Conservation (phyloP, 768 basidiomycete genomes). For the Russula emetica region DNA sequence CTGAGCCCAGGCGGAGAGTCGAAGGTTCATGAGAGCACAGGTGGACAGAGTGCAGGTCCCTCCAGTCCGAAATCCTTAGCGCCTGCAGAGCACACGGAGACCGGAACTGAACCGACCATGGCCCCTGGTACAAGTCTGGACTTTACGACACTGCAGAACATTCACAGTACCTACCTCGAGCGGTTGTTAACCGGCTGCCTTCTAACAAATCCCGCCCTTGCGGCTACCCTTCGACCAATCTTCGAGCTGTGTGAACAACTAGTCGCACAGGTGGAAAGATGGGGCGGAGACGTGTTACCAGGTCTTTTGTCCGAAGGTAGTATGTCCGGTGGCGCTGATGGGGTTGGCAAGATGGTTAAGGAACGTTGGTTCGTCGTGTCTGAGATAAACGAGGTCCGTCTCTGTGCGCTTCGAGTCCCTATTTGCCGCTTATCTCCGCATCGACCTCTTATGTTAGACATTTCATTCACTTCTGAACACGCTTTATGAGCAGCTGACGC, state of each 20-base stretch:
- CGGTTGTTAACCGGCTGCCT: slow-evolving; percentile 76
- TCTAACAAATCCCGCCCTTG: slow-evolving; percentile 59
- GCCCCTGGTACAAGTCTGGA: slow-evolving; percentile 50
- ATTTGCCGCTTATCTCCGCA: slow-evolving; percentile 25
- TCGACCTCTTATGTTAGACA: slow-evolving; percentile 41
- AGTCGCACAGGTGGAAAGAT: slow-evolving; percentile 83
- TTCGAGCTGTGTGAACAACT: slow-evolving; percentile 83
- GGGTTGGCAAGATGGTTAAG: slow-evolving; percentile 67
- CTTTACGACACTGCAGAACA: slow-evolving; percentile 78
- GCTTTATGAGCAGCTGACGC: slow-evolving; percentile 78
- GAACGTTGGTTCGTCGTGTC: slow-evolving; percentile 64
- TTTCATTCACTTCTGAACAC: slow-evolving; percentile 61
- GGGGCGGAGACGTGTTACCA: slow-evolving; percentile 89
- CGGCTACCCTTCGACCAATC: slow-evolving; percentile 61
- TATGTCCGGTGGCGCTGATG: slow-evolving; percentile 49
- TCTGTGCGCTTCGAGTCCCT: not conserved
- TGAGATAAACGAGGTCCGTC: slow-evolving; percentile 71
- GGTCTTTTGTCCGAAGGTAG: slow-evolving; percentile 80
- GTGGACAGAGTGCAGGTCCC: slow-evolving; percentile 27
- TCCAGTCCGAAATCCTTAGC: slow-evolving; percentile 21
- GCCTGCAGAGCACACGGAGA: not conserved
- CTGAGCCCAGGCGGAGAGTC: slow-evolving; percentile 33
- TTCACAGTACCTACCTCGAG: slow-evolving; percentile 79
- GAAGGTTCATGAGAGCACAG: slow-evolving; percentile 28
- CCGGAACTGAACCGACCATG: slow-evolving; percentile 10